A percentile compares a stretch with the other conserved stretches of the same genome.
These are phyloP conservation scores for Priceomyces fermenticarens DNA, from an alignment of 805 yeast species.

Conservation along the genomic window DNA sequence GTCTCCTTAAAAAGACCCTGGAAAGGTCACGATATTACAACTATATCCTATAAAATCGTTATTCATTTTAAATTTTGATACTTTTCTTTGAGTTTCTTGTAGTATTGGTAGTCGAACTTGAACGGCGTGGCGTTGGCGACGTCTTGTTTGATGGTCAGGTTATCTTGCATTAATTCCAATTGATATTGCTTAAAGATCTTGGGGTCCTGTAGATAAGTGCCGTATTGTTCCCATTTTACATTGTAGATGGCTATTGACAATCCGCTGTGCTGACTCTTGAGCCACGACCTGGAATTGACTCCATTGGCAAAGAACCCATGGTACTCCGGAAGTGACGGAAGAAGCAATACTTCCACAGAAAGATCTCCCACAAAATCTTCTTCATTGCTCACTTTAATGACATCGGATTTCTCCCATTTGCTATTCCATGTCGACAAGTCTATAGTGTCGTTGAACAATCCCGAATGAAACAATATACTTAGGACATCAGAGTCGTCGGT, in stretches of 20 bases:
- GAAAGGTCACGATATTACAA: too few relatives aligned
- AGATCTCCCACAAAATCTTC: constrained; percentile 44
- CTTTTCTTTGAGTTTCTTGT: constrained; percentile 25
- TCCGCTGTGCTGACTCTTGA: constrained; percentile 66
- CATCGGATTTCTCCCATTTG: constrained; percentile 23
- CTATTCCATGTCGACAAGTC: constrained; percentile 32
- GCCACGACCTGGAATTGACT: constrained; percentile 75
- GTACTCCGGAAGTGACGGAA: constrained; percentile 70
- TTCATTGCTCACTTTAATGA: constrained; percentile 22
- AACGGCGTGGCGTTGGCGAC: constrained; percentile 23
- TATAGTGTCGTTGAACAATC: constrained; percentile 46
- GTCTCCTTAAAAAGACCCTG: too few relatives aligned
- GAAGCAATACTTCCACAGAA: constrained; percentile 54
- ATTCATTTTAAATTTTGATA: constrained; percentile 9
- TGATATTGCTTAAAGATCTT: constrained; percentile 26
- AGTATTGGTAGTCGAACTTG: constrained; percentile 29
- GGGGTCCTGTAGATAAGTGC: constrained; percentile 26
- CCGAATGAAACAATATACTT: constrained; percentile 71
- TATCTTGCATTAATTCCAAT: constrained; percentile 23
- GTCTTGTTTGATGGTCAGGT: constrained; percentile 15
- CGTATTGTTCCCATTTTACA: constrained; percentile 46
- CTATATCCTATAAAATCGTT: not conserved
- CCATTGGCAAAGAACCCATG: constrained; percentile 66
- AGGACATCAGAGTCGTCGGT: constrained; percentile 91
- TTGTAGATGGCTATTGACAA: constrained; percentile 61